Evolutionary conservation across 73 alveolate species (phyloP).

Genomic region (Paramecium sexaurelia): DNA sequence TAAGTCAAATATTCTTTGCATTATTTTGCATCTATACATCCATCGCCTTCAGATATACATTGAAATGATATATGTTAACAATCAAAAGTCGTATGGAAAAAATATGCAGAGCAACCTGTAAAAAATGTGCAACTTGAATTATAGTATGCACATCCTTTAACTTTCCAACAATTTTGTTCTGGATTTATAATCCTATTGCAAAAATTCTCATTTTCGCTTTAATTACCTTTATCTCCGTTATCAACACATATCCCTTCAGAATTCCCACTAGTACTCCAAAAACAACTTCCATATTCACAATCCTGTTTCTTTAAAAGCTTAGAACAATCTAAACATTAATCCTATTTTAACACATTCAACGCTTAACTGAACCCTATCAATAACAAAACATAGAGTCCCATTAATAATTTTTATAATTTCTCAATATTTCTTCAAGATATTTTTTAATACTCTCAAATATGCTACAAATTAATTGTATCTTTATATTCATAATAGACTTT

Average conservation of each 20-base stretch:
- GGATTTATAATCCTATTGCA: not conserved
- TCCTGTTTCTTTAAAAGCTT: not conserved
- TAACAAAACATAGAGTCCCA: no score
- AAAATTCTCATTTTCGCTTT: not conserved
- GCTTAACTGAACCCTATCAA: no score
- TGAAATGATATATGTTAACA: not conserved
- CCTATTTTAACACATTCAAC: no score
- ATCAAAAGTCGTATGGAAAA: not conserved
- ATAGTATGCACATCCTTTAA: not conserved
- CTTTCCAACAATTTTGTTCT: not conserved
- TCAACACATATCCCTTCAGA: not conserved
- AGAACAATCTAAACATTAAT: no score
- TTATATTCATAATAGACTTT: no score
- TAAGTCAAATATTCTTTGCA: not conserved
- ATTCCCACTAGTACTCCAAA: not conserved
- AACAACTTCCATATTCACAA: not conserved
- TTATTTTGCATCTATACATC: not conserved
- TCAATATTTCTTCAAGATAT: no score
- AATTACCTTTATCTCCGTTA: not conserved
- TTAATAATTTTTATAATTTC: no score
- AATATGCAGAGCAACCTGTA: slow-evolving; percentile 44
- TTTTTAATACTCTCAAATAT: no score
- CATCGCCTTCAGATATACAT: slow-evolving; percentile 9
- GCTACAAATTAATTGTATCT: no score
- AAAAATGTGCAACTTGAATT: not conserved